A percentile compares a stretch with the other conserved stretches of the same genome.
phyloP scores from a whole-genome alignment of 129 eudicot species.

The Solidago caesia region DNA sequence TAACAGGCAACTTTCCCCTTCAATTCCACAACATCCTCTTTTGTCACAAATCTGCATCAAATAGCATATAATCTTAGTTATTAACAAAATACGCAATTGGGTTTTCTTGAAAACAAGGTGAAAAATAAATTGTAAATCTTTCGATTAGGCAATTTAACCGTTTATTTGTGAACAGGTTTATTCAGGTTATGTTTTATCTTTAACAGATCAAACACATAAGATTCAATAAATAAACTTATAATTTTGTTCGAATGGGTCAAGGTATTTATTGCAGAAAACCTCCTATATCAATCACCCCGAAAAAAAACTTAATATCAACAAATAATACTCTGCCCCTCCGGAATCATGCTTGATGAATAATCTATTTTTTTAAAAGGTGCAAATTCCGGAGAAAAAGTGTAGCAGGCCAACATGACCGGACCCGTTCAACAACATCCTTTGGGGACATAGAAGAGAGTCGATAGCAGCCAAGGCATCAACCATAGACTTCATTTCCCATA shows the following conservation, averaged over 20 bases:
- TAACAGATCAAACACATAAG: constrained; percentile 8
- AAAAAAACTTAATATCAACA: no score
- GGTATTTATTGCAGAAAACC: neutral
- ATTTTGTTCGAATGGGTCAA: neutral
- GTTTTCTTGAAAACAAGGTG: constrained; percentile 4
- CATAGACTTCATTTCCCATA: no score
- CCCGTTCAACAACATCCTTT: neutral
- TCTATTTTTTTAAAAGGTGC: no score
- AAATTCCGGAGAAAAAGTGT: no score
- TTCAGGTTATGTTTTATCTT: neutral
- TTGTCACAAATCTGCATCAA: constrained; percentile 63
- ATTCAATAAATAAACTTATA: neutral
- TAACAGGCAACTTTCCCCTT: constrained; percentile 98
- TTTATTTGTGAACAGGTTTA: neutral
- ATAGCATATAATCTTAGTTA: constrained; percentile 4
- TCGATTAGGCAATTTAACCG: neutral
- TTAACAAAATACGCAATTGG: constrained; percentile 6
- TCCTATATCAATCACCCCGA: neutral
- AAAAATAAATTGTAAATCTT: neutral
- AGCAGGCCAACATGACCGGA: neutral
- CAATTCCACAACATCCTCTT: constrained; percentile 86
- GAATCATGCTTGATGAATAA: no score
- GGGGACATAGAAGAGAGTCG: no score
- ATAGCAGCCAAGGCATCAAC: no score
- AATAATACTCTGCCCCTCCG: no score